These are phyloP conservation scores for Spathaspora hagerdaliae DNA, from an alignment of 805 yeast species.

Conservation along the genomic window DNA sequence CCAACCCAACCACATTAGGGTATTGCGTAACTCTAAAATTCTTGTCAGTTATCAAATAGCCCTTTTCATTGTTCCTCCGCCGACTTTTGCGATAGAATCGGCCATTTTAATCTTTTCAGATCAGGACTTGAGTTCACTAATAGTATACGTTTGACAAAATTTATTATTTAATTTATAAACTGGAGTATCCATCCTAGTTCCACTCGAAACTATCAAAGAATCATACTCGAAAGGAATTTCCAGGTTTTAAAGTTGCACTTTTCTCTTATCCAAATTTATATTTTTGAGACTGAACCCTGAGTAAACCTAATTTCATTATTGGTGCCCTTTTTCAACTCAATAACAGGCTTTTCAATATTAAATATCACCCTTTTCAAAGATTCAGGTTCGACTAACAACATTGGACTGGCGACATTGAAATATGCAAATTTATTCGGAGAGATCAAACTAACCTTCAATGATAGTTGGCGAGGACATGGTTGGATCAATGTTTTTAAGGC, in stretches of 20 bases:
- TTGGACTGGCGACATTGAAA: constrained; percentile 26
- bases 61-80: too few species aligned
- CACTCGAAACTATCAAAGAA: constrained; percentile 32
- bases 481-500: constrained; percentile 21
- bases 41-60: too few species aligned
- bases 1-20: too few species aligned
- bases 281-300: constrained; percentile 20
- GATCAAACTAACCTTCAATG: constrained; percentile 20
- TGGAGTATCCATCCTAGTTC: constrained; percentile 17
- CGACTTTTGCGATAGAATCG: constrained; percentile 29
- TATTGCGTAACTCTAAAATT: too few species aligned
- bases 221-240: constrained; percentile 19
- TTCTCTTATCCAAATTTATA: constrained; percentile 22
- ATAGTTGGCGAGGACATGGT: too few species aligned
- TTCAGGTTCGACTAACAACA: constrained; percentile 25
- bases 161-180: constrained; percentile 23
- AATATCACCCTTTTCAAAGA: constrained; percentile 12
- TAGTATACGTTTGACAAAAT: constrained; percentile 10
- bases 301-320: constrained; percentile 13
- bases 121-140: constrained; percentile 14
- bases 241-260: constrained; percentile 11
- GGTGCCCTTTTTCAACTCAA: constrained; percentile 11
- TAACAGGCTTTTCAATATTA: constrained; percentile 15
- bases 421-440: constrained; percentile 22
- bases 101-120: constrained; percentile 15